These are phyloP conservation scores for Euptelea pleiosperma DNA, from an alignment of 164 flowering plant species.

Conservation along the genomic window DNA sequence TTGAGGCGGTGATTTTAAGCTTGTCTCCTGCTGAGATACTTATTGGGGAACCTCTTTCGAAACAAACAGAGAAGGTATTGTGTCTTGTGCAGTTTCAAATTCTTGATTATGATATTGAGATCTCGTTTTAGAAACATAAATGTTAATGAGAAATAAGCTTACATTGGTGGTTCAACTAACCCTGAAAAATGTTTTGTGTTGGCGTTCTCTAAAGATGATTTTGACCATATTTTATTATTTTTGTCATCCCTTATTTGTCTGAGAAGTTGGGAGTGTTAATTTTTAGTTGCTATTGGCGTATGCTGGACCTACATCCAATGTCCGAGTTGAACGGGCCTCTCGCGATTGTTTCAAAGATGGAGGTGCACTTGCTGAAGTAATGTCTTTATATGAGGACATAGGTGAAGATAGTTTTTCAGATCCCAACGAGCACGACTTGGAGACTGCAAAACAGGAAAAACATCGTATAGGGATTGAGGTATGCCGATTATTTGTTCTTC, in stretches of 20 bases:
- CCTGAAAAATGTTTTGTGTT: not conserved
- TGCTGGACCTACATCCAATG: slow-evolving; percentile 85
- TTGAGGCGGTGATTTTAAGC: slow-evolving; percentile 70
- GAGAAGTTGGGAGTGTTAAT: slow-evolving; percentile 7
- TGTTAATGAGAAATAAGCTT: not conserved
- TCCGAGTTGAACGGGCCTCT: slow-evolving; percentile 72
- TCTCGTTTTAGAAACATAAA: not conserved
- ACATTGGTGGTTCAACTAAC: too few species aligned
- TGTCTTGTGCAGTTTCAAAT: not conserved
- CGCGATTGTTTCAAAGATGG: slow-evolving; percentile 63
- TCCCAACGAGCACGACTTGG: slow-evolving; percentile 19
- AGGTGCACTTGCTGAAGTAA: slow-evolving; percentile 79
- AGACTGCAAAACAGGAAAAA: slow-evolving; percentile 15
- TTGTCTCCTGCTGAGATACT: slow-evolving; percentile 80
- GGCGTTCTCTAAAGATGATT: not conserved
- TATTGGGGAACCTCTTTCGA: slow-evolving; percentile 71
- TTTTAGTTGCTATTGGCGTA: slow-evolving; percentile 65
- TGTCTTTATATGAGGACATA: slow-evolving; percentile 55
- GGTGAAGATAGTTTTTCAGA: slow-evolving; percentile 20
- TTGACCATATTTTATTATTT: slow-evolving; percentile 3
- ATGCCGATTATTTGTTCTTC: slow-evolving; percentile 4
- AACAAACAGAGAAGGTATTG: slow-evolving; percentile 78
- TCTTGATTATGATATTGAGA: not conserved
- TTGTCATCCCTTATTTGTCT: not conserved
- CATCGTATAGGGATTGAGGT: slow-evolving; percentile 50